These are phyloP conservation scores for Hydrangea macrophylla DNA, from an alignment of 148 eudicot genomes.

Conservation along the genomic window DNA sequence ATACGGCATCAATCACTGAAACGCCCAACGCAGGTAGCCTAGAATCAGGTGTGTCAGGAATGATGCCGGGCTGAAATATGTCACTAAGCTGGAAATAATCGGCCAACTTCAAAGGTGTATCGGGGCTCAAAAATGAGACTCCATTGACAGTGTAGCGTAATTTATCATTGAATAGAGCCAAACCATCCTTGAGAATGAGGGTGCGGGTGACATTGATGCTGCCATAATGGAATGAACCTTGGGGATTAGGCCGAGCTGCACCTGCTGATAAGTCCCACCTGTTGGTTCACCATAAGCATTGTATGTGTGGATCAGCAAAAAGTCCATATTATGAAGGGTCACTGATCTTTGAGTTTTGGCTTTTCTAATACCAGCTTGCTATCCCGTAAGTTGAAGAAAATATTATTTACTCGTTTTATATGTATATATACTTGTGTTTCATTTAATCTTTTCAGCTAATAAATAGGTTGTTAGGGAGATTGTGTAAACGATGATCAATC, in stretches of 20 bases:
- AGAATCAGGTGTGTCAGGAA: constrained; percentile 12
- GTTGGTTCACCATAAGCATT: too few species aligned
- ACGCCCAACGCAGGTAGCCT: constrained; percentile 9
- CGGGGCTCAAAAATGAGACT: constrained; percentile 19
- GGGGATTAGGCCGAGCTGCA: constrained; percentile 25
- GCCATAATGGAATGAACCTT: constrained; percentile 25
- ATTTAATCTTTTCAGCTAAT: too few species aligned
- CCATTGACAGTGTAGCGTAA: constrained; percentile 21
- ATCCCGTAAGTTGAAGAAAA: too few species aligned
- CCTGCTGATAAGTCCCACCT: constrained; percentile 18
- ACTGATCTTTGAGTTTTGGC: too few species aligned
- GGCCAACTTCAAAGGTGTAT: constrained; percentile 25
- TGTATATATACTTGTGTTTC: too few species aligned
- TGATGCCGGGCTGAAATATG: constrained; percentile 2
- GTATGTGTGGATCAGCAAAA: too few species aligned
- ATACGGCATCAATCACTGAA: constrained; percentile 21
- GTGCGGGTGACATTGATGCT: constrained; percentile 11
- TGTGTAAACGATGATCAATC: too few species aligned
- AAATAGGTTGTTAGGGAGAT: too few species aligned
- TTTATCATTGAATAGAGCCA: constrained; percentile 4
- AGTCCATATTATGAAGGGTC: too few species aligned
- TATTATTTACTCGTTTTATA: too few species aligned
- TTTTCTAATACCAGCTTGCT: too few species aligned
- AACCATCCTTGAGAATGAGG: constrained; percentile 6
- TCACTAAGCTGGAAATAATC: constrained; percentile 20